These are phyloP conservation scores for Mycena floridula DNA, from an alignment of 768 basidiomycete species.

Conservation along the genomic window DNA sequence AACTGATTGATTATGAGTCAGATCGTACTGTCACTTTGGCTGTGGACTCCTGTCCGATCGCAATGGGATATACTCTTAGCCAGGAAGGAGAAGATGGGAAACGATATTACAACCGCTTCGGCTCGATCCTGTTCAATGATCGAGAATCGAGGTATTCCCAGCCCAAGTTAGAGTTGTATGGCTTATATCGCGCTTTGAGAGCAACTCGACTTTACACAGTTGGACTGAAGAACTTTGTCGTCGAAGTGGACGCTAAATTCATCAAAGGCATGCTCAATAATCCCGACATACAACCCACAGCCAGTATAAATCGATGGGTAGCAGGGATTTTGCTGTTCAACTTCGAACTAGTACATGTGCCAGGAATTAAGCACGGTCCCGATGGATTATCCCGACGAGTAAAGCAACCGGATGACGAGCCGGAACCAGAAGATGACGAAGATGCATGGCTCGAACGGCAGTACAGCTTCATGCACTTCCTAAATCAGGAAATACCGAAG, in stretches of 20 bases:
- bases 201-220: constrained; percentile 19
- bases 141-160: constrained; percentile 28
- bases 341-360: constrained; percentile 25
- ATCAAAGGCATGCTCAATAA: constrained; percentile 29
- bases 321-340: constrained; percentile 20
- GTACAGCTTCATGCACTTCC: too few relatives aligned
- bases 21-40: constrained; percentile 25
- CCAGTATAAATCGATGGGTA: constrained; percentile 21
- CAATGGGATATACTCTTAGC: constrained; percentile 30
- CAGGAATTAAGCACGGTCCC: constrained; percentile 14
- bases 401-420: constrained; percentile 12
- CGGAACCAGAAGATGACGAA: too few relatives aligned
- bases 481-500: too few relatives aligned
- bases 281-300: constrained; percentile 18
- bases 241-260: constrained; percentile 34
- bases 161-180: constrained; percentile 34
- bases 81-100: constrained; percentile 20
- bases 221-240: constrained; percentile 23
- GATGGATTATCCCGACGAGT: constrained; percentile 23
- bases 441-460: too few relatives aligned
- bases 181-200: constrained; percentile 21
- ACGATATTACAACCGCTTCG: constrained; percentile 24
- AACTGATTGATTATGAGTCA: constrained; percentile 25
- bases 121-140: constrained; percentile 31
- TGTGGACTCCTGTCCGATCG: constrained; percentile 29